Conservation (phyloP, 805 yeast genomes). For the Blastobotrys mokoenaii region DNA sequence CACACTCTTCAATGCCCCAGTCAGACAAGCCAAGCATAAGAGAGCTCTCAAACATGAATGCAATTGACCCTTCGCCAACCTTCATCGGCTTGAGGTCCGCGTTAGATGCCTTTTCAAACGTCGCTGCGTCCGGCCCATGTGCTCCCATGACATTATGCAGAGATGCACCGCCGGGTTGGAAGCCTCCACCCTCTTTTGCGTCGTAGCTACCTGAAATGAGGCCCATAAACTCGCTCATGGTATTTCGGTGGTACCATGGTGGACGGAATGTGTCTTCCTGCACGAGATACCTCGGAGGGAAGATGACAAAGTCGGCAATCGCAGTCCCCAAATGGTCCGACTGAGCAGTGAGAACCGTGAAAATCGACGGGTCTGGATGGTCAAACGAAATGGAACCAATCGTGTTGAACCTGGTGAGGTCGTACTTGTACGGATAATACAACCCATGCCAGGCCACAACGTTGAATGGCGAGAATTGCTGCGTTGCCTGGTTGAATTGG, state of each 20-base stretch:
- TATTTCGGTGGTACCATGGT: slow-evolving; percentile 24
- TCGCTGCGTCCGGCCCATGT: slow-evolving; percentile 25
- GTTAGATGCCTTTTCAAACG: slow-evolving; percentile 20
- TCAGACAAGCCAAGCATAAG: slow-evolving; percentile 21
- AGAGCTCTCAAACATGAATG: slow-evolving; percentile 24
- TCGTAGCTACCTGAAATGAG: slow-evolving; percentile 18
- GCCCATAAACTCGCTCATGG: slow-evolving; percentile 24
- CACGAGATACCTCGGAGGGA: slow-evolving; percentile 26
- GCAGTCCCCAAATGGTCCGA: slow-evolving; percentile 20
- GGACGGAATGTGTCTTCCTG: slow-evolving; percentile 25
- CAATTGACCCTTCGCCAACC: slow-evolving; percentile 23
- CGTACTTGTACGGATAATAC: slow-evolving; percentile 25
- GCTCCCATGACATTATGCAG: slow-evolving; percentile 24
- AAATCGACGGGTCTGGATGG: slow-evolving; percentile 26
- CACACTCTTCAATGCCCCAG: slow-evolving; percentile 16
- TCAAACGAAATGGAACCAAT: slow-evolving; percentile 25
- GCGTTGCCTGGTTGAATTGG: slow-evolving; percentile 11
- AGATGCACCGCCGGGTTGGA: slow-evolving; percentile 27
- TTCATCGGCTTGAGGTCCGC: slow-evolving; percentile 15
- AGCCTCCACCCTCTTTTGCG: slow-evolving; percentile 22
- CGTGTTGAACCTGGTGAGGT: slow-evolving; percentile 21
- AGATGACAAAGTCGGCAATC: slow-evolving; percentile 24
- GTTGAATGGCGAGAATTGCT: slow-evolving; percentile 22
- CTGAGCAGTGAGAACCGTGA: slow-evolving; percentile 20
- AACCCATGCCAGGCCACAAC: slow-evolving; percentile 26